Conservation (phyloP, 345 rosid genomes). For the Eucalyptus shirleyi region DNA sequence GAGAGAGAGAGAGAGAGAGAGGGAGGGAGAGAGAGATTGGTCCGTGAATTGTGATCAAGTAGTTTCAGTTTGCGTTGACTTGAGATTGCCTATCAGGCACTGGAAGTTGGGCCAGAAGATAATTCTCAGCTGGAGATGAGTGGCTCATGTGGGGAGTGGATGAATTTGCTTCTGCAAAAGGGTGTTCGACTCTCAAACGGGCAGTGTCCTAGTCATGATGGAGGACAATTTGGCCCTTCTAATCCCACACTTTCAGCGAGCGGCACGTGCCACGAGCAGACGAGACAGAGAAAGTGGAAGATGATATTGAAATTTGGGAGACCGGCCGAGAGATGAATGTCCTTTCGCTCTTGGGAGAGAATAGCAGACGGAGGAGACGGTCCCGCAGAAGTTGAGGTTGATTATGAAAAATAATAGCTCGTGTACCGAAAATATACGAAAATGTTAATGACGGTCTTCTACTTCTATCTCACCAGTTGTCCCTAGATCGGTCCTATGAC, state of each 20-base stretch:
- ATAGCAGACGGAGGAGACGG: not conserved
- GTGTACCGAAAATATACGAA: not conserved
- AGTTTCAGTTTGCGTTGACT: not conserved
- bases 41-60: not conserved
- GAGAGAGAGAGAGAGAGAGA: not conserved
- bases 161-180: not conserved
- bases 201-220: fast-evolving
- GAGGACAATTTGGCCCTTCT: not conserved
- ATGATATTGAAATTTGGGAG: not conserved
- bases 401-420: not conserved
- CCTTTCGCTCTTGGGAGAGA: not conserved
- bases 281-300: not conserved
- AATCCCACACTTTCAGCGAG: not conserved
- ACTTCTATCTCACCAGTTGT: not conserved
- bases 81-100: not conserved
- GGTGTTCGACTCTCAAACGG: not conserved
- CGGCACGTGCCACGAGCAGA: not conserved
- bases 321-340: not conserved
- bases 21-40: not conserved
- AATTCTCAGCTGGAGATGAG: not conserved
- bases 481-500: not conserved
- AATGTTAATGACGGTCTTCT: not conserved
- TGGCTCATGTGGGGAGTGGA: not conserved
- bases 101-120: not conserved
- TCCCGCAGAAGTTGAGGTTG: not conserved